Percentiles rank a stretch among this genome's conserved stretches.
These are phyloP conservation scores for Cordyceps cicadae DNA, from an alignment of 2,329 filamentous ascomycete species.

Conservation along the genomic window DNA sequence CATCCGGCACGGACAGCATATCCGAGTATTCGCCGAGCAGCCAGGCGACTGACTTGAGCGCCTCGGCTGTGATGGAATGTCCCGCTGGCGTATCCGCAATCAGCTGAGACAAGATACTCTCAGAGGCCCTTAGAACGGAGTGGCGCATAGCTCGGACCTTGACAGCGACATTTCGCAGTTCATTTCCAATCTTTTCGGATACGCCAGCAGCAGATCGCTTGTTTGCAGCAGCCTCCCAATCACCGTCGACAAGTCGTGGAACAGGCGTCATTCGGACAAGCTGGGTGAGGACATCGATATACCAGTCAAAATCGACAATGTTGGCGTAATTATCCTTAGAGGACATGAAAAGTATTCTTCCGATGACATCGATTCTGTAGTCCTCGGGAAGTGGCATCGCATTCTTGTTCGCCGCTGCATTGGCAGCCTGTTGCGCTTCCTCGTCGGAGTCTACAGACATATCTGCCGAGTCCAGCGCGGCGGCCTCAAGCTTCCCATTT, in stretches of 20 bases:
- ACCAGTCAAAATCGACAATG: conserved; percentile 92
- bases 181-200: conserved; percentile 67
- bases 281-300: conserved; percentile 81
- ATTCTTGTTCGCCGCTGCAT: conserved; percentile 27
- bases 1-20: conserved; percentile 61
- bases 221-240: conserved; percentile 23
- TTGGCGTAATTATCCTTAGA: conserved; percentile 80
- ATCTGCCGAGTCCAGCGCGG: conserved; percentile 37
- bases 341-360: conserved; percentile 80
- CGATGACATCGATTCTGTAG: conserved; percentile 76
- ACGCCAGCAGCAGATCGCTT: conserved; percentile 28
- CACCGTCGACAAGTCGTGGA: conserved; percentile 33
- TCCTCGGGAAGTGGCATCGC: conserved; percentile 68
- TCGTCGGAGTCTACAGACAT: conserved; percentile 40
- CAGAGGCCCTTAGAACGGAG: conserved; percentile 75
- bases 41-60: conserved; percentile 73
- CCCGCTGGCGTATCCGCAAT: conserved; percentile 43
- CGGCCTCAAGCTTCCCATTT: conserved; percentile 35
- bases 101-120: conserved; percentile 59
- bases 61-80: conserved; percentile 52
- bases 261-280: conserved; percentile 63
- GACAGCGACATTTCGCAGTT: conserved; percentile 83
- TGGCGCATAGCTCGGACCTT: conserved; percentile 77
- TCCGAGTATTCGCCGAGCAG: conserved; percentile 79
- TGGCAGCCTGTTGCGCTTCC: conserved; percentile 37